Evolutionary conservation across 805 yeast genomes (phyloP).

Genomic region (Candida lessepsii): DNA sequence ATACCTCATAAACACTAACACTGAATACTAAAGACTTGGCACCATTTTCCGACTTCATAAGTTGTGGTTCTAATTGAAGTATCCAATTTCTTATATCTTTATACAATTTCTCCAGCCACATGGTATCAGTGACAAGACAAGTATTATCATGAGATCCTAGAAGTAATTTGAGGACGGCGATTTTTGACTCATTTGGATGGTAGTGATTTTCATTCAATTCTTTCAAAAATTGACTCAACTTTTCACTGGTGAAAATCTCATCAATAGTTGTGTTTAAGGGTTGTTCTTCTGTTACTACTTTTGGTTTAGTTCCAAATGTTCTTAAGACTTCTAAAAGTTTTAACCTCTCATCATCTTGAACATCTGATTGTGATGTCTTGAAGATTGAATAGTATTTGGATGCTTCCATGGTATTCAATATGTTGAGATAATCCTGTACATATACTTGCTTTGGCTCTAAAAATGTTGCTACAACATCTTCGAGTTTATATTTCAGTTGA

Average conservation of each 20-base stretch:
- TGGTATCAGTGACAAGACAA: conserved; percentile 35
- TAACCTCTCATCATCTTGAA: conserved; percentile 19
- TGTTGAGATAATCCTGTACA: conserved; percentile 9
- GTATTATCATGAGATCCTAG: conserved; percentile 18
- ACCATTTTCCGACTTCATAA: conserved; percentile 9
- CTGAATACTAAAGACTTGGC: conserved; percentile 21
- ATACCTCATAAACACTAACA: conserved; percentile 45
- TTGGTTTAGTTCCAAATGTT: conserved; percentile 10
- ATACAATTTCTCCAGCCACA: conserved; percentile 39
- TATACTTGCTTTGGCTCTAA: not conserved
- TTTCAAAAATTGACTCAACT: conserved; percentile 1
- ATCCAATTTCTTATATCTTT: conserved; percentile 36
- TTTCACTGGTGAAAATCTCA: not conserved
- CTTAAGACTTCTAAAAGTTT: conserved; percentile 37
- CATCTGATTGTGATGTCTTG: not conserved
- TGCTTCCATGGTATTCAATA: conserved; percentile 9
- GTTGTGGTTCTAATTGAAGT: conserved; percentile 26
- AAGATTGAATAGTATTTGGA: conserved; percentile 1
- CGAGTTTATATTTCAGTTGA: not conserved
- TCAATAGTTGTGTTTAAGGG: not conserved
- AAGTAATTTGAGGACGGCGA: conserved; percentile 23
- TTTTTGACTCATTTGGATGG: conserved; percentile 21
- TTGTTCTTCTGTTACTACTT: not conserved
- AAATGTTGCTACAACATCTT: conserved; percentile 5
- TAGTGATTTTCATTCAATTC: conserved; percentile 1